Evolutionary conservation across 2,329 filamentous ascomycete genomes (phyloP).

Genomic region (Fusarium citri): DNA sequence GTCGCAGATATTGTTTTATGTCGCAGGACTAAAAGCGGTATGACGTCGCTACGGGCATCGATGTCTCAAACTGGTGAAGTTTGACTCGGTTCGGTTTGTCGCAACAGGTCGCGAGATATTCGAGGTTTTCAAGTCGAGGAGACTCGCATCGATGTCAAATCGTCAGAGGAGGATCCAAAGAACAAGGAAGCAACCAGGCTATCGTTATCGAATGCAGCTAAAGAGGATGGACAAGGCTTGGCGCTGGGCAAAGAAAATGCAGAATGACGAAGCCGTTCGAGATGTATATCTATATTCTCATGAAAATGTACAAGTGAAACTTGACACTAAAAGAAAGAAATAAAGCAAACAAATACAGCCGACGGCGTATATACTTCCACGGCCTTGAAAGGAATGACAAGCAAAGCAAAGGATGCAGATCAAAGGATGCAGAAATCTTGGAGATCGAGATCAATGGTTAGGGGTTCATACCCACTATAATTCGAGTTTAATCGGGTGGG

Average conservation of each 20-base stretch:
- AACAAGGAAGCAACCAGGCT: neutral
- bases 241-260: neutral
- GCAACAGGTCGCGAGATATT: neutral
- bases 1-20: constrained; percentile 4
- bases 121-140: neutral
- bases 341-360: neutral
- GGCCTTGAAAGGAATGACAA: constrained; percentile 1
- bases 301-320: neutral
- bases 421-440: constrained; percentile 34
- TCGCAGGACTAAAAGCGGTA: constrained; percentile 1
- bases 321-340: neutral
- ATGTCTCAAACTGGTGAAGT: neutral
- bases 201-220: constrained; percentile 14
- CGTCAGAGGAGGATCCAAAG: neutral
- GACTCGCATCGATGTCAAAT: neutral
- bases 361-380: constrained; percentile 10
- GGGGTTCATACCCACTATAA: constrained; percentile 17
- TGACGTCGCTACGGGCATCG: constrained; percentile 16
- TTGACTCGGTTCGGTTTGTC: neutral
- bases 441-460: constrained; percentile 24
- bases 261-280: neutral
- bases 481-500: neutral
- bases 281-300: neutral
- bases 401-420: constrained; percentile 19
- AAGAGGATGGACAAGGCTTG: constrained; percentile 9